These are phyloP conservation scores for Sporothrix inflata DNA, from an alignment of 2,329 filamentous ascomycete species.

Conservation along the genomic window DNA sequence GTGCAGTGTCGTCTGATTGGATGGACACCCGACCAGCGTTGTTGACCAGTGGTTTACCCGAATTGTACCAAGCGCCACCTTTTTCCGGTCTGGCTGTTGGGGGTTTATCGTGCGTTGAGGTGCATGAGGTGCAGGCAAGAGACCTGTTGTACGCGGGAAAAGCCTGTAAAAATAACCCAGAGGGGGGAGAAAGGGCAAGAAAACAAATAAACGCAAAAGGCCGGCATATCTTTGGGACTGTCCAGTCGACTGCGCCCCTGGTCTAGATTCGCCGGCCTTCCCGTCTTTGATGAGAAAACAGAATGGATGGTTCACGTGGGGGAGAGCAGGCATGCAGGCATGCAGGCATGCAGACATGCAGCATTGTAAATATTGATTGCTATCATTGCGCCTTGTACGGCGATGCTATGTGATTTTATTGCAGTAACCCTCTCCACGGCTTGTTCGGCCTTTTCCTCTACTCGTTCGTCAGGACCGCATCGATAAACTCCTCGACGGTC, in stretches of 20 bases:
- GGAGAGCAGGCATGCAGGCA: not conserved
- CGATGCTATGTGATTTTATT: not conserved
- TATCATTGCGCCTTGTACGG: not conserved
- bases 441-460: not conserved
- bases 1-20: not conserved
- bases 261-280: not conserved
- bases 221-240: no score
- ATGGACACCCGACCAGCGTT: not conserved
- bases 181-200: no score
- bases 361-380: not conserved
- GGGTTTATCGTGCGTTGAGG: not conserved
- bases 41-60: not conserved
- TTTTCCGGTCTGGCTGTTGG: conserved; percentile 5
- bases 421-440: no score
- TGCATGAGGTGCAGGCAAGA: not conserved
- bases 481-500: conserved; percentile 48
- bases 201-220: no score
- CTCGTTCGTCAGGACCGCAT: conserved; percentile 7
- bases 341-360: not conserved
- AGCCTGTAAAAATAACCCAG: not conserved
- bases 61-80: conserved; percentile 8
- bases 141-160: not conserved
- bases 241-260: not conserved
- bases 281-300: not conserved
- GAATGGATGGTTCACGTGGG: no score